A percentile compares a stretch with the other conserved stretches of the same genome.
Conservation (phyloP, 148 eudicot species). For the Nyssa sinensis region DNA sequence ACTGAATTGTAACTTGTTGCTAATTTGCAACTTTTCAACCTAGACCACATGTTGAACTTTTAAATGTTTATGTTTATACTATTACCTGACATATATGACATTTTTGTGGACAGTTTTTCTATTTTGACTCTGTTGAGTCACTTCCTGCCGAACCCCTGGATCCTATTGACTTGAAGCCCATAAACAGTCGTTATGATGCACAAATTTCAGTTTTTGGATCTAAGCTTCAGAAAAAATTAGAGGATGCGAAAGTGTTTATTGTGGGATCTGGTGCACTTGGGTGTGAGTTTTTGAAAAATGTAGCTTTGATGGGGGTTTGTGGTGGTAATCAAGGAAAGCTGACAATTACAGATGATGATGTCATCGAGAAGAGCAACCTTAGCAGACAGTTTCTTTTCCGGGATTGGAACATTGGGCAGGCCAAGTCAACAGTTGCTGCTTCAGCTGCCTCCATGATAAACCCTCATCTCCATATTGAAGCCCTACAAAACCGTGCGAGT, state of each 20-base stretch:
- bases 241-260: slow-evolving; percentile 57
- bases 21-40: neutral
- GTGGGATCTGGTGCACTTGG: slow-evolving; percentile 86
- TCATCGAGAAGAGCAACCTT: slow-evolving; percentile 77
- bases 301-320: slow-evolving; percentile 75
- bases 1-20: neutral
- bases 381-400: slow-evolving; percentile 82
- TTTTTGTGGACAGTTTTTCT: slow-evolving; percentile 56
- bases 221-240: slow-evolving; percentile 68
- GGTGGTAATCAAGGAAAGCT: slow-evolving; percentile 64
- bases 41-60: neutral
- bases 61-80: neutral
- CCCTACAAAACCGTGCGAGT: slow-evolving; percentile 73
- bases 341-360: slow-evolving; percentile 80
- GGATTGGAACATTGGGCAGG: slow-evolving; percentile 82
- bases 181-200: slow-evolving; percentile 77
- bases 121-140: slow-evolving; percentile 77
- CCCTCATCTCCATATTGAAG: slow-evolving; percentile 52
- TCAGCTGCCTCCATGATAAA: slow-evolving; percentile 65
- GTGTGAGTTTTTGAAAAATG: slow-evolving; percentile 68
- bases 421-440: slow-evolving; percentile 78
- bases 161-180: slow-evolving; percentile 58
- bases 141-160: slow-evolving; percentile 64
- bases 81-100: neutral
- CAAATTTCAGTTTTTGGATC: slow-evolving; percentile 76